Evolutionary conservation across 169 alveolate genomes (phyloP), one percentile per base, ranked within the genome.

Genomic region (Haemoproteus tartakovskyi): DNA sequence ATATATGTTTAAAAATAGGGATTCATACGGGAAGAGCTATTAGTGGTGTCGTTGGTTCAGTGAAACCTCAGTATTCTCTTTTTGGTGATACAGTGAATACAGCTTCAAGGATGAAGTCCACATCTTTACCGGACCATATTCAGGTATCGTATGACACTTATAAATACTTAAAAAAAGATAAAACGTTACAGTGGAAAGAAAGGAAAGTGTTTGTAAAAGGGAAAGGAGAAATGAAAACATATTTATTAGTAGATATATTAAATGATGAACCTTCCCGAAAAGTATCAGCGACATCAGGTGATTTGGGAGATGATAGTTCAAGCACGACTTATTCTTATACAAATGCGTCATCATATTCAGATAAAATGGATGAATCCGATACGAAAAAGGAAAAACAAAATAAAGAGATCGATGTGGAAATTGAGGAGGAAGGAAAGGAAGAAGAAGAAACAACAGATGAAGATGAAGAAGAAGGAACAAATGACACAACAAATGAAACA

Each of bases 81-180:
- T 95, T 97, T 64, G 99, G 99, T 6, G 99, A 96, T 85, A 95
- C 99, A 12, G 98, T 97, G n/a, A 97, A 97, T 79, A 97, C 98
- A 8, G 97, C 99, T 12, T 88, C 96, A 19, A 91, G 99, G 80
- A 95, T 96, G 95, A 85, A 88, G 27, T 79, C 90, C 22, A 88
- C 93, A 0, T 88, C 90, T 0, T 45, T 60, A 16, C 78, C 85
- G 2, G 88, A 80, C 8, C 81, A 80, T 48, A 67, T 89, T 18
- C 93, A 89, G 18, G 80, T 89, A n/a, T 82, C 90, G 2, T 63
- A 79, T 45, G 81, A 59, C 43, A 86, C 93, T 27, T 82, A 79
- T 40, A 80, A 67, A 46, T 52, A 40, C 30, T 14, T 74, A 22
- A 60, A 80, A 61, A 82, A 59, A 3, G 91, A 87, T 52, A 56